Evolutionary conservation across 2,329 filamentous ascomycete genomes (phyloP).

Genomic region (Nemania sp.): DNA sequence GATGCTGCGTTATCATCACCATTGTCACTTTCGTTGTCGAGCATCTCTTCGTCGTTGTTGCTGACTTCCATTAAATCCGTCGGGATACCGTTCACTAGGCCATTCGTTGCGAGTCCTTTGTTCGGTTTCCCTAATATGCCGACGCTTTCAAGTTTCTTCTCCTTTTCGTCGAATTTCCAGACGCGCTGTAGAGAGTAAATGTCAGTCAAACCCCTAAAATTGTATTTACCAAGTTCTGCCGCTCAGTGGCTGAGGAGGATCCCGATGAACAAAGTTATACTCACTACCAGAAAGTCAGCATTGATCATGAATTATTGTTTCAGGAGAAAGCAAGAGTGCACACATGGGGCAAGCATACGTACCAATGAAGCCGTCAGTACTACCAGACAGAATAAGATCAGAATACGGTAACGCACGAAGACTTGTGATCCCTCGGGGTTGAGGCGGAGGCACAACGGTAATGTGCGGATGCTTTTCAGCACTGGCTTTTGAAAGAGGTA

Average conservation of each 20-base stretch:
- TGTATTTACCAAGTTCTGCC: background rate
- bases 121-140: slow-evolving; percentile 62
- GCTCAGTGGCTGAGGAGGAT: background rate
- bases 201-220: slow-evolving; percentile 1
- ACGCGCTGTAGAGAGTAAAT: slow-evolving; percentile 51
- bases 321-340: background rate
- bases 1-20: slow-evolving; percentile 22
- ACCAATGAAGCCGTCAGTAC: slow-evolving; percentile 84
- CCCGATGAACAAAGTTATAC: background rate
- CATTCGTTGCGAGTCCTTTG: slow-evolving; percentile 4
- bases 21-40: slow-evolving; percentile 29
- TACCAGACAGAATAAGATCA: slow-evolving; percentile 86
- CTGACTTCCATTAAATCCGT: slow-evolving; percentile 34
- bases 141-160: slow-evolving; percentile 72
- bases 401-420: slow-evolving; percentile 85
- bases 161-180: slow-evolving; percentile 85
- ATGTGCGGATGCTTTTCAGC: slow-evolving; percentile 69
- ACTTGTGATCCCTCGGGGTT: slow-evolving; percentile 89
- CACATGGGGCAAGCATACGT: background rate
- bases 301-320: background rate
- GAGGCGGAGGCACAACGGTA: slow-evolving; percentile 61
- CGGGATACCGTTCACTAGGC: slow-evolving; percentile 31
- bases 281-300: slow-evolving; percentile 19
- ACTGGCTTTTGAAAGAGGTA: slow-evolving; percentile 69
- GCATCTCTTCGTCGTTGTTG: slow-evolving; percentile 21